Evolutionary conservation across 2,329 filamentous ascomycete genomes (phyloP).

Genomic region (Exophiala viscosa): DNA sequence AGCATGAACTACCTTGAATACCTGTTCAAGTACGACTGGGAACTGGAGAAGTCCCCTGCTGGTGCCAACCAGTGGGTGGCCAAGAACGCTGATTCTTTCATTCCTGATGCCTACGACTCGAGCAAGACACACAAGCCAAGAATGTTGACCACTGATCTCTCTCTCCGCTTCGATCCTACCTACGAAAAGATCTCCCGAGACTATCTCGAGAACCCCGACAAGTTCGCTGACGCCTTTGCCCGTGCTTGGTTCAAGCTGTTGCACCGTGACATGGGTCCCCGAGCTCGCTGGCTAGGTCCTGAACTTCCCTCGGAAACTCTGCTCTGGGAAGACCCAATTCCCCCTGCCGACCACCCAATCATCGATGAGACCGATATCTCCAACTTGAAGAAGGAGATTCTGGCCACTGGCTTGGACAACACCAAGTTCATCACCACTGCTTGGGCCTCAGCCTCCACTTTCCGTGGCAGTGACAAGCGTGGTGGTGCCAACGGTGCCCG

Average conservation of each 20-base stretch:
- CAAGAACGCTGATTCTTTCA: conserved; percentile 62
- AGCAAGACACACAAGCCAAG: conserved; percentile 69
- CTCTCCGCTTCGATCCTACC: conserved; percentile 65
- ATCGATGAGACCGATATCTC: conserved; percentile 62
- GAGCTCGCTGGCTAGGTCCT: conserved; percentile 67
- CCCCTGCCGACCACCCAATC: conserved; percentile 54
- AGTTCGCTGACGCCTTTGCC: conserved; percentile 66
- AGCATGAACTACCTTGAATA: conserved; percentile 71
- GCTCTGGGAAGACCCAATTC: conserved; percentile 73
- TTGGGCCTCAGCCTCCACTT: conserved; percentile 68
- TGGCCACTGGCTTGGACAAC: conserved; percentile 58
- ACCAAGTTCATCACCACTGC: conserved; percentile 63
- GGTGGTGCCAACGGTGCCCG: conserved; percentile 77
- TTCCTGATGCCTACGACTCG: conserved; percentile 67
- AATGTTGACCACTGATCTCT: conserved; percentile 73
- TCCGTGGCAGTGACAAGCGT: conserved; percentile 74
- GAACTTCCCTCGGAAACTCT: conserved; percentile 67
- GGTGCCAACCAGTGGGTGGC: conserved; percentile 75
- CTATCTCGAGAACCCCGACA: conserved; percentile 65
- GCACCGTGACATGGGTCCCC: conserved; percentile 74
- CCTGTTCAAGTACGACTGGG: conserved; percentile 76
- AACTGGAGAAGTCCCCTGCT: conserved; percentile 69
- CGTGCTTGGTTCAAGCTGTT: conserved; percentile 80
- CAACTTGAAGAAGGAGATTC: conserved; percentile 65
- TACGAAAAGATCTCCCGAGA: conserved; percentile 74